Percentiles rank a stretch among this genome's conserved stretches.
Evolutionary conservation across 2,329 filamentous ascomycete species (phyloP).

Genomic region (Penicillium decumbens): DNA sequence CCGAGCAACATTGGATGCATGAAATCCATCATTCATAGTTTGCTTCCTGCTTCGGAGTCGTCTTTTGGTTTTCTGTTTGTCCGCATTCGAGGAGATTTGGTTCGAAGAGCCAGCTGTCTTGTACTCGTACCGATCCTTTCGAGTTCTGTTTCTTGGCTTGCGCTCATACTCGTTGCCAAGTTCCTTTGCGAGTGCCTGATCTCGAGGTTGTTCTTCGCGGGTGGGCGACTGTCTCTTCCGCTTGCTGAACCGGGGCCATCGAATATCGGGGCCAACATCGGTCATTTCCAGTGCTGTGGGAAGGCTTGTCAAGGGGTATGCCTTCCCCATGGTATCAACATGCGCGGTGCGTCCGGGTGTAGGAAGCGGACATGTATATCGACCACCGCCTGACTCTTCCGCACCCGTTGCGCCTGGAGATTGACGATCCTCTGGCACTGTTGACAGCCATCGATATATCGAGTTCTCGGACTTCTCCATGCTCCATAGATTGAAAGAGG

Average conservation of each 20-base stretch:
- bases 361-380: background rate
- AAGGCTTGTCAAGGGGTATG: background rate
- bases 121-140: constrained; percentile 53
- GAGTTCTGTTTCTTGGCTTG: constrained; percentile 53
- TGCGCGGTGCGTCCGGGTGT: background rate
- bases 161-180: constrained; percentile 43
- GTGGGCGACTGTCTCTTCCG: background rate
- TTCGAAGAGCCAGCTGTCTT: constrained; percentile 18
- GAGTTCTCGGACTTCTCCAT: background rate
- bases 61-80: constrained; percentile 23
- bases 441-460: constrained; percentile 19
- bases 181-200: background rate
- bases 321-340: background rate
- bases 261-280: background rate
- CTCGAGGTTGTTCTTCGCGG: background rate
- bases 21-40: constrained; percentile 54
- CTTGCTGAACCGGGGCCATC: background rate
- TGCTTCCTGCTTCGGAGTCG: constrained; percentile 24
- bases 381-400: background rate
- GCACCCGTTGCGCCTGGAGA: background rate
- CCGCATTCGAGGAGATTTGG: constrained; percentile 1
- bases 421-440: background rate
- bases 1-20: constrained; percentile 51
- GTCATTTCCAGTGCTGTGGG: background rate
- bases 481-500: too few species aligned